phyloP scores from a whole-genome alignment of 169 alveolate genomes.

The Ichthyophthirius multifiliis region DNA sequence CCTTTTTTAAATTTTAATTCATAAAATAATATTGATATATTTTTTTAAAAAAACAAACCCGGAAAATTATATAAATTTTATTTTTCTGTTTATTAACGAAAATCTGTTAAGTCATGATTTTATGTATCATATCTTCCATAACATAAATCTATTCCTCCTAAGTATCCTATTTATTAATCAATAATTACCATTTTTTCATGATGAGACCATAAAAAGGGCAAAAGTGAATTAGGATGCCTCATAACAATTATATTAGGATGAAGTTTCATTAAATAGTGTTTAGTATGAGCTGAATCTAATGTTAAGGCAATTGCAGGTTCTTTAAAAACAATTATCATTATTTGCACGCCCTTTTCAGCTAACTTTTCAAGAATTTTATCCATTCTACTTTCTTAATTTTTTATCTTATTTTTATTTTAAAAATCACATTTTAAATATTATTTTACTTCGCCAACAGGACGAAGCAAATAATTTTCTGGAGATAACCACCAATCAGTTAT shows the following conservation, averaged over 20 bases:
- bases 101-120: slow-evolving; percentile 60
- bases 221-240: slow-evolving; percentile 68
- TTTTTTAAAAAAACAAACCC: background rate
- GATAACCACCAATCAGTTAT: slow-evolving; percentile 89
- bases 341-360: background rate
- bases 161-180: slow-evolving; percentile 69
- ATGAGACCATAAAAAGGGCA: slow-evolving; percentile 78
- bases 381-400: slow-evolving; percentile 1
- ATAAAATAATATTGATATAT: background rate
- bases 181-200: slow-evolving; percentile 83
- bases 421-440: background rate
- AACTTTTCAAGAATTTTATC: background rate
- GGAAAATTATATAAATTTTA: slow-evolving; percentile 59
- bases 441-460: slow-evolving; percentile 56
- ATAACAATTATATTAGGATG: slow-evolving; percentile 59
- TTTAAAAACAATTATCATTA: background rate
- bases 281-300: slow-evolving; percentile 8
- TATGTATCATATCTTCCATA: slow-evolving; percentile 84
- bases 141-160: slow-evolving; percentile 88
- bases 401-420: background rate
- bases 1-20: background rate
- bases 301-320: background rate
- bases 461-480: slow-evolving; percentile 70
- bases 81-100: background rate
- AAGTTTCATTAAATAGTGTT: background rate